Evolutionary conservation across 2,329 filamentous ascomycete species (phyloP).

Genomic region (Xylaria digitata): DNA sequence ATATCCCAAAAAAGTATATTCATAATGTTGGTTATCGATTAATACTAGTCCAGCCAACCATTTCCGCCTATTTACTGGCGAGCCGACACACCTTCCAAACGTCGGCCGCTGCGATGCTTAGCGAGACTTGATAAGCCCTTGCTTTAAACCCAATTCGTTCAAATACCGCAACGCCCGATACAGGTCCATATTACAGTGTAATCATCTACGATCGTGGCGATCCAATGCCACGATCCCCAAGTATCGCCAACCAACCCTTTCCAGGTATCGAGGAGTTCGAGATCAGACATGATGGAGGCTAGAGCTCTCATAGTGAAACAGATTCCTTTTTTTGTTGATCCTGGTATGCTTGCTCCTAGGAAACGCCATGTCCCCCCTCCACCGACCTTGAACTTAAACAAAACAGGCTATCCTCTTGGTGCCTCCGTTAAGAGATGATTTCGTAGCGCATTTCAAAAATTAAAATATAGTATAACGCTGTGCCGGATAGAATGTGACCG

Average conservation of each 20-base stretch:
- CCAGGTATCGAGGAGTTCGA: constrained; percentile 26
- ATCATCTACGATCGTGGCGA: constrained; percentile 11
- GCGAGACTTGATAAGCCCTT: not conserved
- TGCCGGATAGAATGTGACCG: constrained; percentile 23
- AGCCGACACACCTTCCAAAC: constrained; percentile 5
- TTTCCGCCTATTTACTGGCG: constrained; percentile 3
- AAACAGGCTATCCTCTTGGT: constrained; percentile 29
- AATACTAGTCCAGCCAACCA: constrained; percentile 18
- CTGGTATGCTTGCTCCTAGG: constrained; percentile 17
- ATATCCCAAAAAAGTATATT: constrained; percentile 25
- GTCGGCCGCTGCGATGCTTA: constrained; percentile 4
- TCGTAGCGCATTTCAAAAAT: constrained; percentile 44
- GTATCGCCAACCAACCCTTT: constrained; percentile 24
- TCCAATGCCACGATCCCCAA: constrained; percentile 26
- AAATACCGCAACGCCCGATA: constrained; percentile 34
- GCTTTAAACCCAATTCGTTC: constrained; percentile 20
- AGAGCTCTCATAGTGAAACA: constrained; percentile 25
- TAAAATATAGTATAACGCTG: constrained; percentile 42
- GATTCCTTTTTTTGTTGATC: constrained; percentile 32
- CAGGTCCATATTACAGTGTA: constrained; percentile 31
- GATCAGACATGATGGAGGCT: constrained; percentile 16
- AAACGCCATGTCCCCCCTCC: constrained; percentile 23
- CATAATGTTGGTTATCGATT: constrained; percentile 15
- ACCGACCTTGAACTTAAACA: constrained; percentile 33
- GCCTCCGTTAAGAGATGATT: constrained; percentile 41